A percentile compares a stretch with the other conserved stretches of the same genome.
Conservation (phyloP, 2,329 filamentous ascomycete species). For the Hymenoscyphus scutula region DNA sequence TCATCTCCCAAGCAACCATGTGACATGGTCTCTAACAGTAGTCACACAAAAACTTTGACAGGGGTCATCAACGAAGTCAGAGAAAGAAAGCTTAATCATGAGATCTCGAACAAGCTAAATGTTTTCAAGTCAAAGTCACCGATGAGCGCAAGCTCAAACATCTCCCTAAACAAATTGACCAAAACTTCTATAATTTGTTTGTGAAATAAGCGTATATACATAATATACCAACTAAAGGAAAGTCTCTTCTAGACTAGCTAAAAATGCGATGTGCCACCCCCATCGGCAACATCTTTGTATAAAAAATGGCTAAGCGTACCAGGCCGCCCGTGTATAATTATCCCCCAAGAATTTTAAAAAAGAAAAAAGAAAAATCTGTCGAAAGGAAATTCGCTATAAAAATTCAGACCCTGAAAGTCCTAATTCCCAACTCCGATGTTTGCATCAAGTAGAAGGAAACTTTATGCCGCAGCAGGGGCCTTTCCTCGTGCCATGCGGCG, state of each 20-base stretch:
- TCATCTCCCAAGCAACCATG: too few relatives aligned
- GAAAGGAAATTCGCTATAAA: background rate
- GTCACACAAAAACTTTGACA: too few relatives aligned
- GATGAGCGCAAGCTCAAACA: too few relatives aligned
- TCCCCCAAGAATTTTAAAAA: background rate
- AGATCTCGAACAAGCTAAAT: too few relatives aligned
- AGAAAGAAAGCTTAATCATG: too few relatives aligned
- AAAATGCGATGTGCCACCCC: background rate
- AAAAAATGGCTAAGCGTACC: background rate
- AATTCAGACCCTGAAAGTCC: background rate
- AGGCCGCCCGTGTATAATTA: background rate
- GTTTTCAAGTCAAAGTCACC: too few relatives aligned
- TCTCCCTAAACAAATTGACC: too few relatives aligned
- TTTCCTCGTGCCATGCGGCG: conserved; percentile 25
- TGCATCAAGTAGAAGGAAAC: background rate
- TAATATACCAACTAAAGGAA: background rate
- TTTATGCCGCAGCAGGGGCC: background rate
- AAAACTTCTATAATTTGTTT: too few relatives aligned
- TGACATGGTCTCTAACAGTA: too few relatives aligned
- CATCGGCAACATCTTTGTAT: background rate
- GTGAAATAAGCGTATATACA: too few relatives aligned
- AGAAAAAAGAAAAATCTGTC: background rate
- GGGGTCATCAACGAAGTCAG: too few relatives aligned
- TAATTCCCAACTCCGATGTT: background rate
- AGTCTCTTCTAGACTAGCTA: background rate